Conservation (phyloP, 352 stramenopile species). For the Pythium periplocum region DNA sequence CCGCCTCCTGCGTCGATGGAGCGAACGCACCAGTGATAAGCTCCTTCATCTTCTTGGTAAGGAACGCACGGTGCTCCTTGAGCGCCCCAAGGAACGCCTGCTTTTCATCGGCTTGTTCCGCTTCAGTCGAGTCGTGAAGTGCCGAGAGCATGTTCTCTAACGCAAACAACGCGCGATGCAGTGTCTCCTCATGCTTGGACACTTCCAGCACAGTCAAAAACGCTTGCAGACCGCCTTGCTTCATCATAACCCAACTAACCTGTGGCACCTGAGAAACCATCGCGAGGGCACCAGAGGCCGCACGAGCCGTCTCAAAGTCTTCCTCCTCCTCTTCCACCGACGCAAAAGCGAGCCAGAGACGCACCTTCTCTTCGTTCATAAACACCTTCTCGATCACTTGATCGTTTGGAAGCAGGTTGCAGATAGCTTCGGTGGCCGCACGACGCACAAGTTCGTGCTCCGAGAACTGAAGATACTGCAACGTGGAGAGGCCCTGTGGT, state of each 20-base stretch:
- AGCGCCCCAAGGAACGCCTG: slow-evolving; percentile 35
- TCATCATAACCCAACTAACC: slow-evolving; percentile 67
- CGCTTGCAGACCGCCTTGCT: slow-evolving; percentile 54
- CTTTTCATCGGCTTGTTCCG: slow-evolving; percentile 40
- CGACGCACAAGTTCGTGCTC: slow-evolving; percentile 96
- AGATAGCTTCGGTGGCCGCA: slow-evolving; percentile 94
- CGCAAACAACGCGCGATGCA: slow-evolving; percentile 71
- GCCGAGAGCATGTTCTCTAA: slow-evolving; percentile 72
- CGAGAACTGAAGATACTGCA: slow-evolving; percentile 94
- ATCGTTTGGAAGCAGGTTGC: slow-evolving; percentile 94
- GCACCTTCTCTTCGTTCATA: slow-evolving; percentile 89
- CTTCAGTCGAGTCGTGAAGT: slow-evolving; percentile 11
- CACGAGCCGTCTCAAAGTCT: slow-evolving; percentile 90
- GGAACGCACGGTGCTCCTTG: slow-evolving; percentile 25
- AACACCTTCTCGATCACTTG: slow-evolving; percentile 93
- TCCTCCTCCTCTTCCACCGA: slow-evolving; percentile 88
- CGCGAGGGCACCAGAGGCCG: slow-evolving; percentile 89
- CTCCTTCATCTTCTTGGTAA: slow-evolving; percentile 28
- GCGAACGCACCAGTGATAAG: slow-evolving; percentile 16
- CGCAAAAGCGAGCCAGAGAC: slow-evolving; percentile 93
- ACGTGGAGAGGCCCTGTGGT: slow-evolving; percentile 61
- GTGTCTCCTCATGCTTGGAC: slow-evolving; percentile 52
- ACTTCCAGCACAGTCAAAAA: slow-evolving; percentile 50
- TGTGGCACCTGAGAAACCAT: slow-evolving; percentile 87
- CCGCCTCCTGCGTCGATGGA: slow-evolving; percentile 32